Conservation (phyloP, 2,329 filamentous ascomycete species). For the Hirsutella thompsonii region DNA sequence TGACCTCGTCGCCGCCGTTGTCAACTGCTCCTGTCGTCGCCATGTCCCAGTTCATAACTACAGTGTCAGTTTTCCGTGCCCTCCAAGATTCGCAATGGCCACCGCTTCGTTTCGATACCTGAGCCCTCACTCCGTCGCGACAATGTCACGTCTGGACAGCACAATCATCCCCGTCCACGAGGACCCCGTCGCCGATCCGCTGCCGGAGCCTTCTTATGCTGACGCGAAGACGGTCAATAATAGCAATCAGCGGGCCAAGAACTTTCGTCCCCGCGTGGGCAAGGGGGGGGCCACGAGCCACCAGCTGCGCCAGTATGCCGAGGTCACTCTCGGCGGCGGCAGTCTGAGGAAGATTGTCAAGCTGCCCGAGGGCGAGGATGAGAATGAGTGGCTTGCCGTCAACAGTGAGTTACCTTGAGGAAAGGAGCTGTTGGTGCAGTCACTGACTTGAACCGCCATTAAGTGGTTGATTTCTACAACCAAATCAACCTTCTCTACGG, state of each 20-base stretch:
- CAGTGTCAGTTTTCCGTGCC: conserved; percentile 21
- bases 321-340: conserved; percentile 88
- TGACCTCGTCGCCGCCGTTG: conserved; percentile 4
- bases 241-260: conserved; percentile 78
- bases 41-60: conserved; percentile 30
- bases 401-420: conserved; percentile 79
- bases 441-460: background rate
- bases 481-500: conserved; percentile 98
- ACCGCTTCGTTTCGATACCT: conserved; percentile 15
- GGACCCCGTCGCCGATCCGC: conserved; percentile 9
- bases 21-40: conserved; percentile 3
- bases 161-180: conserved; percentile 19
- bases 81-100: conserved; percentile 7
- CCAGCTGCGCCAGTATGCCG: conserved; percentile 94
- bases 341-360: conserved; percentile 94
- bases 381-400: conserved; percentile 96
- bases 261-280: conserved; percentile 79
- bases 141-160: conserved; percentile 16
- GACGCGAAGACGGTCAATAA: conserved; percentile 12
- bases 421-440: too few relatives aligned
- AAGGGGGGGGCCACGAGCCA: conserved; percentile 81
- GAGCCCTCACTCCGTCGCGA: conserved; percentile 18
- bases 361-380: conserved; percentile 90
- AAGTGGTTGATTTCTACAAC: conserved; percentile 99
- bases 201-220: conserved; percentile 14